Evolutionary conservation across 805 yeast species (phyloP).

Genomic region (Cyberlindnera misumaiensis): DNA sequence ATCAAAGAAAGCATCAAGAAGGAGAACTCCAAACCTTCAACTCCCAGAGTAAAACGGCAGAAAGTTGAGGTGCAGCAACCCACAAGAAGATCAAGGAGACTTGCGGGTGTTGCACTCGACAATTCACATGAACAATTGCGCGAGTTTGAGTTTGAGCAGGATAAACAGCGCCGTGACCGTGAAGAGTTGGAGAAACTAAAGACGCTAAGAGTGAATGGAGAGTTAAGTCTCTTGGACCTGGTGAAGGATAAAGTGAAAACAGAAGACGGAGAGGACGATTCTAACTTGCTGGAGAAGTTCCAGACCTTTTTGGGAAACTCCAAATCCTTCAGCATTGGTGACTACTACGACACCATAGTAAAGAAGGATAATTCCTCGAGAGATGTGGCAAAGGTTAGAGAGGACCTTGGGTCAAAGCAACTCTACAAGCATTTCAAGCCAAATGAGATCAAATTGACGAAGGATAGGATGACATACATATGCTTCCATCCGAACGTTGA

Average conservation of each 20-base stretch:
- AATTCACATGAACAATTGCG: slow-evolving; percentile 30
- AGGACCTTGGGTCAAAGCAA: slow-evolving; percentile 44
- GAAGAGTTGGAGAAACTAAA: slow-evolving; percentile 45
- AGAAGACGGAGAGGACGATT: slow-evolving; percentile 24
- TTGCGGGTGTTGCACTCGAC: slow-evolving; percentile 66
- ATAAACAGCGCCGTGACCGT: slow-evolving; percentile 26
- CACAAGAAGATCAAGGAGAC: slow-evolving; percentile 66
- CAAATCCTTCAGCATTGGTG: slow-evolving; percentile 52
- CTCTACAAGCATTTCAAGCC: slow-evolving; percentile 57
- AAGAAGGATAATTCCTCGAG: slow-evolving; percentile 30
- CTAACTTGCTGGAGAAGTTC: slow-evolving; percentile 26
- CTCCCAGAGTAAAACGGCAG: slow-evolving; percentile 18
- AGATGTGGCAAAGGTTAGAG: slow-evolving; percentile 41
- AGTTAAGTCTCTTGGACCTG: slow-evolving; percentile 55
- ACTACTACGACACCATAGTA: slow-evolving; percentile 52
- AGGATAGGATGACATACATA: slow-evolving; percentile 66
- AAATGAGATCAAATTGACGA: slow-evolving; percentile 59
- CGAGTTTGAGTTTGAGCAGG: slow-evolving; percentile 18
- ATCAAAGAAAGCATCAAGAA: slow-evolving; percentile 41
- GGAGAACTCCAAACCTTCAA: slow-evolving; percentile 20
- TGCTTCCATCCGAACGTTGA: slow-evolving; percentile 67
- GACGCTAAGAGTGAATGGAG: slow-evolving; percentile 56
- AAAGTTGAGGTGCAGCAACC: slow-evolving; percentile 36
- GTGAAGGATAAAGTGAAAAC: slow-evolving; percentile 25
- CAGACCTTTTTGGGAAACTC: slow-evolving; percentile 24